Conservation (phyloP, 2,329 filamentous ascomycete genomes). For the Aspergillus flavus region DNA sequence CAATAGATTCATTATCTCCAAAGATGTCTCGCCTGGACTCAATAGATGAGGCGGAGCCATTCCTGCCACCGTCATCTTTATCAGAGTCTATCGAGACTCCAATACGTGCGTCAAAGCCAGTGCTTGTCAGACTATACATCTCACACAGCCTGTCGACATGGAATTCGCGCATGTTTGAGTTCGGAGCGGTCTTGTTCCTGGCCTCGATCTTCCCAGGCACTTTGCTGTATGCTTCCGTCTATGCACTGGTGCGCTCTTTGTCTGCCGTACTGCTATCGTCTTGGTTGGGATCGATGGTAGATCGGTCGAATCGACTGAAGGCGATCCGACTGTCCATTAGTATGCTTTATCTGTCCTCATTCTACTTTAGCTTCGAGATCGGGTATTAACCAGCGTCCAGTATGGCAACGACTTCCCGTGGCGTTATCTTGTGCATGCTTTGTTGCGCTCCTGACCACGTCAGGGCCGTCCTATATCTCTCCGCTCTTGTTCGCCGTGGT, state of each 20-base stretch:
- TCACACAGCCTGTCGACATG: conserved; percentile 66
- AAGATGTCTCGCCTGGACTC: background rate
- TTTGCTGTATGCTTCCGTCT: conserved; percentile 68
- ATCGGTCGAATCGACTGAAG: conserved; percentile 54
- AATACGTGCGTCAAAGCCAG: conserved; percentile 49
- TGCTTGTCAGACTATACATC: conserved; percentile 41
- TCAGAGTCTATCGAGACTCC: background rate
- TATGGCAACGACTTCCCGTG: conserved; percentile 45
- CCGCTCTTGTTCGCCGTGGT: conserved; percentile 36
- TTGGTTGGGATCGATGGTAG: conserved; percentile 61
- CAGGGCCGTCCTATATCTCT: conserved; percentile 5
- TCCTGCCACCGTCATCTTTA: background rate
- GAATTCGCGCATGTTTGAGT: conserved; percentile 68
- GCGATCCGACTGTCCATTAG: conserved; percentile 56
- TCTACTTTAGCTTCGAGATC: background rate
- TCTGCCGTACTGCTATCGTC: conserved; percentile 63
- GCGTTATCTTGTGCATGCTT: conserved; percentile 53
- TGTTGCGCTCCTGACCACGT: conserved; percentile 32
- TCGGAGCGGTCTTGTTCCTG: conserved; percentile 62
- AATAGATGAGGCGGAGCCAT: background rate
- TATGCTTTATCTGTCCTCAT: conserved; percentile 14
- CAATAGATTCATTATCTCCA: background rate
- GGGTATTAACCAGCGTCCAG: conserved; percentile 17
- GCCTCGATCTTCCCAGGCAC: conserved; percentile 60
- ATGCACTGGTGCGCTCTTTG: conserved; percentile 63